Evolutionary conservation across 2,329 filamentous ascomycete species (phyloP).

Genomic region (Ceratocystis eucalypticola): DNA sequence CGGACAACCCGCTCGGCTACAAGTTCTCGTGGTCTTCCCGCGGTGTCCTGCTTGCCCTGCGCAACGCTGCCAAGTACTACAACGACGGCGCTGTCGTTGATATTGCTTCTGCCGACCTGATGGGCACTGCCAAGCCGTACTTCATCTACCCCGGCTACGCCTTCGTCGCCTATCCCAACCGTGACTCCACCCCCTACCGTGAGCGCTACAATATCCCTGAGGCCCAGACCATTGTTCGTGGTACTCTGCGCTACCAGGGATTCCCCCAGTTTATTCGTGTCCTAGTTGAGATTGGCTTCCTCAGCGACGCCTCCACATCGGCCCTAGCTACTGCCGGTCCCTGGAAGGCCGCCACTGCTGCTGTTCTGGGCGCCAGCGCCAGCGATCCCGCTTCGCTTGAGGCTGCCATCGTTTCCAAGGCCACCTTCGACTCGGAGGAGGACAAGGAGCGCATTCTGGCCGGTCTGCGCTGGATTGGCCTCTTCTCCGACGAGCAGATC

Average conservation of each 20-base stretch:
- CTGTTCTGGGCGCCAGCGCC: slow-evolving; percentile 58
- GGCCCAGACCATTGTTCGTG: slow-evolving; percentile 74
- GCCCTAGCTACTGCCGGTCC: slow-evolving; percentile 52
- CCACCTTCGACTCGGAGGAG: slow-evolving; percentile 47
- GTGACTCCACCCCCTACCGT: slow-evolving; percentile 75
- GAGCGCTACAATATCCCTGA: slow-evolving; percentile 88
- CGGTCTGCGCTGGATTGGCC: slow-evolving; percentile 57
- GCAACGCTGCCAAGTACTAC: slow-evolving; percentile 75
- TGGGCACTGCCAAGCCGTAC: slow-evolving; percentile 81
- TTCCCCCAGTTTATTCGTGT: slow-evolving; percentile 84
- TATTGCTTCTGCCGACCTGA: slow-evolving; percentile 52
- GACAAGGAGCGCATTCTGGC: slow-evolving; percentile 56
- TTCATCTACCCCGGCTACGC: slow-evolving; percentile 78
- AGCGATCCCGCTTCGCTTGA: slow-evolving; percentile 55
- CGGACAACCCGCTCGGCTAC: slow-evolving; percentile 83
- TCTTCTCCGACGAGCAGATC: slow-evolving; percentile 56
- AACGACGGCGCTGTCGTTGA: slow-evolving; percentile 63
- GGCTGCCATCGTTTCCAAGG: slow-evolving; percentile 61
- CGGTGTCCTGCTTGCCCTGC: slow-evolving; percentile 74
- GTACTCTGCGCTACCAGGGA: slow-evolving; percentile 70
- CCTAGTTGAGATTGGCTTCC: slow-evolving; percentile 81
- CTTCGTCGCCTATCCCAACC: slow-evolving; percentile 87
- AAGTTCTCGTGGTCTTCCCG: slow-evolving; percentile 68
- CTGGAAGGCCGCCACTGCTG: slow-evolving; percentile 76
- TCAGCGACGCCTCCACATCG: slow-evolving; percentile 54